These are phyloP conservation scores for Perkinsela sp. DNA, from an alignment of 208 protist species.

Conservation along the genomic window DNA sequence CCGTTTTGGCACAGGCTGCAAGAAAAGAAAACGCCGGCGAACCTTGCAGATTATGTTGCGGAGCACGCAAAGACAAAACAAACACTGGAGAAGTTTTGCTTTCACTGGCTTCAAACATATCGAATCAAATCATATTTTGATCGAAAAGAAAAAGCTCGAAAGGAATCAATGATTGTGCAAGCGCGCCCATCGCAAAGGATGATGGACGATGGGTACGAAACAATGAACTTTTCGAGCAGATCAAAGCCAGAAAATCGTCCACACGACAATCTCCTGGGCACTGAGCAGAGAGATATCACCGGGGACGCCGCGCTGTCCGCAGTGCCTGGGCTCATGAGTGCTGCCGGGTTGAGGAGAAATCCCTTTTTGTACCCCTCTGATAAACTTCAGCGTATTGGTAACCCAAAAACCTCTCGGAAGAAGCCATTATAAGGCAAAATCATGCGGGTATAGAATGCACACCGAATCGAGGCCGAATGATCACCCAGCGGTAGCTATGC, in stretches of 20 bases:
- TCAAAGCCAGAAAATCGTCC: constrained; percentile 18
- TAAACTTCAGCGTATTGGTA: constrained; percentile 54
- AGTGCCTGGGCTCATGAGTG: constrained; percentile 55
- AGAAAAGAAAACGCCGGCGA: constrained; percentile 36
- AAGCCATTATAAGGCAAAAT: constrained; percentile 29
- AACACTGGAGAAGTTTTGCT: constrained; percentile 59
- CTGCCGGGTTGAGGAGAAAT: constrained; percentile 65
- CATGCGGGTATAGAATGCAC: neutral
- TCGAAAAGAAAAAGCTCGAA: constrained; percentile 18
- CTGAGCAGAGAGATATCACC: constrained; percentile 17
- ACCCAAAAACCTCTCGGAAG: constrained; percentile 34
- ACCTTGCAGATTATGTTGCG: constrained; percentile 56
- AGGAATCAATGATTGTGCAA: constrained; percentile 7
- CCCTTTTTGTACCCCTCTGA: constrained; percentile 58
- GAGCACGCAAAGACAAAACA: constrained; percentile 56
- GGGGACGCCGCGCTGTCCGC: constrained; percentile 43
- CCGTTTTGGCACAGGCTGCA: constrained; percentile 59
- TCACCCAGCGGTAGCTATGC: too few species aligned
- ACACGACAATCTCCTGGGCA: constrained; percentile 21
- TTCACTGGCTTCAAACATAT: constrained; percentile 58
- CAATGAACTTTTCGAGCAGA: constrained; percentile 25
- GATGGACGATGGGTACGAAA: constrained; percentile 31
- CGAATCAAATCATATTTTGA: constrained; percentile 50
- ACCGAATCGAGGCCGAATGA: too few species aligned
- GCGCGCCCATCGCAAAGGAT: constrained; percentile 14